phyloP scores from a whole-genome alignment of 140 eudicot species.

The Anethum foeniculum region DNA sequence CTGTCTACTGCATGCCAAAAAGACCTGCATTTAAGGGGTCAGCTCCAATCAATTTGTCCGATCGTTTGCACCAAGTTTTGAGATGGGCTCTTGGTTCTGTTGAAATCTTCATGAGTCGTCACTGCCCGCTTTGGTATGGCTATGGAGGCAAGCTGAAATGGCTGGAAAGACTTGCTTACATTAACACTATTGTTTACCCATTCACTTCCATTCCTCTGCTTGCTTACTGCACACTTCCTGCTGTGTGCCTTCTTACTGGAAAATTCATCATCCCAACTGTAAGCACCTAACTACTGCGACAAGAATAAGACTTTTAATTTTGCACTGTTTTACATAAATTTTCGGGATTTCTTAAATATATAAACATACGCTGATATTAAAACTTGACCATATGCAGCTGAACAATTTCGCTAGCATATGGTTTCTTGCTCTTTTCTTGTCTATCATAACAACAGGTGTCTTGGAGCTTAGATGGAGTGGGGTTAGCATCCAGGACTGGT shows the following conservation, averaged over 20 bases:
- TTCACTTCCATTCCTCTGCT: constrained; percentile 81
- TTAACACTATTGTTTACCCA: constrained; percentile 86
- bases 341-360: background rate
- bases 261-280: constrained; percentile 91
- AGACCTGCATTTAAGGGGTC: constrained; percentile 85
- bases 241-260: constrained; percentile 88
- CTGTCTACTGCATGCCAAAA: constrained; percentile 78
- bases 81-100: constrained; percentile 97
- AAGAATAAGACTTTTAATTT: background rate
- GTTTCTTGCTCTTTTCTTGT: constrained; percentile 77
- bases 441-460: constrained; percentile 63
- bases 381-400: constrained; percentile 39
- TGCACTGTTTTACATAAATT: background rate
- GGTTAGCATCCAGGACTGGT: constrained; percentile 85
- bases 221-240: constrained; percentile 79
- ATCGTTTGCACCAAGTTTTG: constrained; percentile 84
- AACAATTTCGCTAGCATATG: constrained; percentile 80
- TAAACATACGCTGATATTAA: background rate
- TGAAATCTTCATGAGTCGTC: constrained; percentile 81
- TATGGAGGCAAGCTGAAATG: constrained; percentile 78
- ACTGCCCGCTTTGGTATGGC: constrained; percentile 89
- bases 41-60: constrained; percentile 82
- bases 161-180: constrained; percentile 74
- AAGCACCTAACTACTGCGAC: constrained; percentile 11
- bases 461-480: constrained; percentile 84